Evolutionary conservation across 129 eudicot species (phyloP), one percentile per base, ranked within the genome.

Genomic region (Erigeron canadensis): DNA sequence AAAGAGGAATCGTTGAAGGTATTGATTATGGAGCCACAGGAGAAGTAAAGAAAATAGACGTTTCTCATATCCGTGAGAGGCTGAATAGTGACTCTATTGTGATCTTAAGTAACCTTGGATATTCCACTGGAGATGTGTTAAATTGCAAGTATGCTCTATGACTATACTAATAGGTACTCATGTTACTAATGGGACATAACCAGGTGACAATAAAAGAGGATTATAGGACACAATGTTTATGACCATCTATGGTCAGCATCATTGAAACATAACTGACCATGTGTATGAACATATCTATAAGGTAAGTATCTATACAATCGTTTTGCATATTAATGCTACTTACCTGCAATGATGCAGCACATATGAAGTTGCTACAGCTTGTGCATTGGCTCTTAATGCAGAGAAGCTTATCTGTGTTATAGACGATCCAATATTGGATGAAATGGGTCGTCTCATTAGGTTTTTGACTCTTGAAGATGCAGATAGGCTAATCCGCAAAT

Each of bases 281-380:
- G 6, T 22, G 37, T 57, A 3, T 57, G 13, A 22, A 57, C 63
- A 47, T 57, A 9, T 57, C 10, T 57, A 57, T 57, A 2, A 57
- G 23, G 5, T 22, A 57, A 21, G 38, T 28, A 13, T 12, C n/a
- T 61, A 61, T 61, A 15, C 41, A 37, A n/a, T n/a, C 9, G 4
- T 61, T 61, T 28, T 57, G 22, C 16, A 23, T 37, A 15, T 4
- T 37, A 15, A 38, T 37, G 66, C 17, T 6, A 61, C 43, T 61
- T 22, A 19, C 18, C 13, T 12, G 10, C 10, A 34, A 67, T 67
- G 45, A 63, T 81, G 70, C 84, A 91, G 97, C 71, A 84, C 97
- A 47, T 91, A 91, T 69, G 96, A 91, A 81, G 97, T 91, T 66
- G 97, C 97, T 48, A 91, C 97, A 55, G 97, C 97, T 59, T 91